These are phyloP conservation scores for Ophiostoma australiae DNA, from an alignment of 2,329 filamentous ascomycete species.

Conservation along the genomic window DNA sequence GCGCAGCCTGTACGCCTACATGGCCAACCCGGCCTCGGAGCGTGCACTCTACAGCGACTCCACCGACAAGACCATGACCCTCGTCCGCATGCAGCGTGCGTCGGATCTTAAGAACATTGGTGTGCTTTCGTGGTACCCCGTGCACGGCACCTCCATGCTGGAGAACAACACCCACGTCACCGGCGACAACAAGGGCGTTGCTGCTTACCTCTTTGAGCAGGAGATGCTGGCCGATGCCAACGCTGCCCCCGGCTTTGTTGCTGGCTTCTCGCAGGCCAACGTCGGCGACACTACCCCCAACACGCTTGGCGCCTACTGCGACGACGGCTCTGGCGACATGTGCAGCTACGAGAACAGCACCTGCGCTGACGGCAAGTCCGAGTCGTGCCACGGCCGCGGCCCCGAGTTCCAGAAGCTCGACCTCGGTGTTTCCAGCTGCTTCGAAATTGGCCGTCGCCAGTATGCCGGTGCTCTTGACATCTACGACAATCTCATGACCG, in stretches of 20 bases:
- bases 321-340: constrained; percentile 68
- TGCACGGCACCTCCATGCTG: constrained; percentile 86
- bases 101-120: constrained; percentile 73
- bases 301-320: constrained; percentile 76
- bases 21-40: constrained; percentile 76
- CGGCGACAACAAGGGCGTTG: constrained; percentile 91
- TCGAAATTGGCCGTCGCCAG: constrained; percentile 71
- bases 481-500: constrained; percentile 46
- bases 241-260: constrained; percentile 63
- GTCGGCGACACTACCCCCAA: constrained; percentile 89
- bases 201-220: constrained; percentile 76
- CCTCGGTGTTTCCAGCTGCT: constrained; percentile 67
- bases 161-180: constrained; percentile 85
- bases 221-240: constrained; percentile 47
- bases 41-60: constrained; percentile 59
- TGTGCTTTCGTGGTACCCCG: constrained; percentile 83
- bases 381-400: constrained; percentile 69
- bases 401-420: constrained; percentile 64
- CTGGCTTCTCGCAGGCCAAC: constrained; percentile 86
- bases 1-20: constrained; percentile 80
- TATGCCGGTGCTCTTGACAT: constrained; percentile 52
- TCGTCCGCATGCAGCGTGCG: constrained; percentile 70
- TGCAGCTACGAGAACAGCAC: constrained; percentile 80
- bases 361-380: constrained; percentile 64
- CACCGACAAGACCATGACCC: constrained; percentile 64